Conservation (phyloP, 2,329 filamentous ascomycete genomes). For the Aspergillus sp. region DNA sequence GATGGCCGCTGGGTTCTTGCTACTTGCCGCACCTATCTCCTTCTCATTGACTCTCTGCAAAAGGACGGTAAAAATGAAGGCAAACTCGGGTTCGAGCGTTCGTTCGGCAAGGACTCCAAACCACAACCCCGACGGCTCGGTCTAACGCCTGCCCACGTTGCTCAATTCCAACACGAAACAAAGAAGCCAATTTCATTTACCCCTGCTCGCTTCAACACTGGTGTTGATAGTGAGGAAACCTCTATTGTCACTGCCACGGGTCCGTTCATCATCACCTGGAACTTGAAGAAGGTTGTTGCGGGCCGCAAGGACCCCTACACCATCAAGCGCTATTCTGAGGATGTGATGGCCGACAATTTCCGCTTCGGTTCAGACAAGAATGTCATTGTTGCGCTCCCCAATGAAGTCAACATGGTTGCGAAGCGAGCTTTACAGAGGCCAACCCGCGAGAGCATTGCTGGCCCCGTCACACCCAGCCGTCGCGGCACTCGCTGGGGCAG, state of each 20-base stretch:
- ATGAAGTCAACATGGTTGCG: constrained; percentile 97
- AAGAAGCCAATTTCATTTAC: constrained; percentile 84
- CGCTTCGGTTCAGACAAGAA: constrained; percentile 97
- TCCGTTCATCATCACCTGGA: constrained; percentile 97
- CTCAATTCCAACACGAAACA: constrained; percentile 96
- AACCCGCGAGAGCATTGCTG: constrained; percentile 87
- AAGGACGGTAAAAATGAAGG: constrained; percentile 94
- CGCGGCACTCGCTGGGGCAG: constrained; percentile 34
- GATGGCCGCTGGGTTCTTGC: constrained; percentile 95
- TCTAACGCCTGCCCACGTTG: constrained; percentile 86
- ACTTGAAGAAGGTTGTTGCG: constrained; percentile 80
- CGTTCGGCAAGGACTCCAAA: constrained; percentile 89
- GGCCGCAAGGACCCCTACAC: constrained; percentile 85
- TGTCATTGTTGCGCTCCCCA: constrained; percentile 92
- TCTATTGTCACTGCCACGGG: constrained; percentile 96
- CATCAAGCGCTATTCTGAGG: constrained; percentile 93
- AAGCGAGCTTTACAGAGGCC: constrained; percentile 82
- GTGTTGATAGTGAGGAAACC: constrained; percentile 76
- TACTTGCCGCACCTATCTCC: constrained; percentile 89
- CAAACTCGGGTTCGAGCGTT: constrained; percentile 94
- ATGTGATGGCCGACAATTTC: constrained; percentile 98
- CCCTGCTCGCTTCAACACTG: constrained; percentile 89
- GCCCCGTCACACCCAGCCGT: constrained; percentile 48
- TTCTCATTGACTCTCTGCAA: constrained; percentile 89
- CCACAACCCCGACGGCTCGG: constrained; percentile 88